Percentiles rank a stretch among this genome's conserved stretches.
phyloP scores from a whole-genome alignment of 202 grass and related monocot genomes.

The Cymbopogon flexuosus region DNA sequence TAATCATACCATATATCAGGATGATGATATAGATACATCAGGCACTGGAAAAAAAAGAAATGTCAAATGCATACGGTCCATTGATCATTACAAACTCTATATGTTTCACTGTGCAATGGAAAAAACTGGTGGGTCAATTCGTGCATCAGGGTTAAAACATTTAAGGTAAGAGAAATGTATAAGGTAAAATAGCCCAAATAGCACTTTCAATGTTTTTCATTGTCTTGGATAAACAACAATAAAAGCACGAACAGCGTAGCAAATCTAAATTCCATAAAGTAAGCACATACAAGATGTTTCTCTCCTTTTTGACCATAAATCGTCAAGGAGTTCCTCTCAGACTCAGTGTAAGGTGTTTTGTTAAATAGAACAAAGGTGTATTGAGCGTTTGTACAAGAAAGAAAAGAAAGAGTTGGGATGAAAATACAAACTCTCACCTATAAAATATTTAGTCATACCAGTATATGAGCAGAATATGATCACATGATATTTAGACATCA shows the following conservation, averaged over 20 bases:
- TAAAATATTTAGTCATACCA: neutral
- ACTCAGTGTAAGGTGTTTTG: neutral
- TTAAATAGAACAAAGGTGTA: neutral
- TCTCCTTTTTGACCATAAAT: neutral
- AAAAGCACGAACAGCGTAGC: neutral
- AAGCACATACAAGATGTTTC: neutral
- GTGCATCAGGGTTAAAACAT: neutral
- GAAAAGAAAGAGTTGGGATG: neutral
- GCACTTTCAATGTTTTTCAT: neutral
- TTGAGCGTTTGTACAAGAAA: neutral
- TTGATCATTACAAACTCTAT: conserved; percentile 2
- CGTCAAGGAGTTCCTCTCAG: neutral
- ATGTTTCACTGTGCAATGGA: neutral
- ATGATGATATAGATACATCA: conserved; percentile 98
- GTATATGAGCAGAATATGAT: neutral
- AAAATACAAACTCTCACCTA: neutral
- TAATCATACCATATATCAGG: conserved; percentile 99
- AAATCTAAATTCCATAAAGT: neutral
- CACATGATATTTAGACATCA: conserved; percentile 3
- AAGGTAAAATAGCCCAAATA: neutral
- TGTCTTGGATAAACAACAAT: conserved; percentile 13
- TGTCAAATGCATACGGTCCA: neutral
- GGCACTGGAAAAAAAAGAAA: conserved; percentile 47
- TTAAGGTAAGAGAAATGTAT: neutral
- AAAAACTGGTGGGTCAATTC: conserved; percentile 2